These are phyloP conservation scores for Tricholoma hemisulphureum DNA, from an alignment of 768 basidiomycete species.

Conservation along the genomic window DNA sequence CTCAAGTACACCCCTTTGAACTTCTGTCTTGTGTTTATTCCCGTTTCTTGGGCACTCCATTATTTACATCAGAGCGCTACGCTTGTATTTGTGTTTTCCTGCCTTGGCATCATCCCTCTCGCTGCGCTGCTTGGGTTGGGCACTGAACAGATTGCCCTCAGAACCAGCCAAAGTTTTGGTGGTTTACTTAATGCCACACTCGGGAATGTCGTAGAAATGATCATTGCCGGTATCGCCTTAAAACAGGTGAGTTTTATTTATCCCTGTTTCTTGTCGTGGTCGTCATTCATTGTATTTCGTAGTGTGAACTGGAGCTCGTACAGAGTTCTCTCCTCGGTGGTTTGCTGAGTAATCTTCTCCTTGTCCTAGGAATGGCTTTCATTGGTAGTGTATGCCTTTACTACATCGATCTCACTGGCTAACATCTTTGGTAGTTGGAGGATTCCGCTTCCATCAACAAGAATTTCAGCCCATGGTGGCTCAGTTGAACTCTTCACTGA, in stretches of 20 bases:
- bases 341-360: slow-evolving; percentile 67
- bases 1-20: slow-evolving; percentile 40
- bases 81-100: slow-evolving; percentile 46
- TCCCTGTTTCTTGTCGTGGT: slow-evolving; percentile 9
- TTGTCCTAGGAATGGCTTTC: slow-evolving; percentile 82
- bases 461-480: slow-evolving; percentile 55
- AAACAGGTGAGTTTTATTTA: slow-evolving; percentile 29
- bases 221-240: slow-evolving; percentile 46
- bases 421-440: slow-evolving; percentile 33
- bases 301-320: slow-evolving; percentile 54
- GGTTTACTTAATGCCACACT: slow-evolving; percentile 54
- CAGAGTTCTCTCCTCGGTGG: slow-evolving; percentile 53
- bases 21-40: slow-evolving; percentile 47
- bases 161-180: slow-evolving; percentile 48
- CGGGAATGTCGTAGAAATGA: slow-evolving; percentile 54
- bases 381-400: slow-evolving; percentile 71
- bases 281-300: not conserved
- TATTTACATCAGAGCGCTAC: slow-evolving; percentile 45
- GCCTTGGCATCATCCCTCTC: slow-evolving; percentile 50
- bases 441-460: slow-evolving; percentile 50
- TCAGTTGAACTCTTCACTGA: slow-evolving; percentile 63
- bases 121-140: slow-evolving; percentile 51
- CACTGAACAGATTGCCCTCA: slow-evolving; percentile 51
- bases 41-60: slow-evolving; percentile 49
- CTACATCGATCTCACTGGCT: not conserved